Evolutionary conservation across 345 rosid species (phyloP).

Genomic region (Anacardium occidentale): DNA sequence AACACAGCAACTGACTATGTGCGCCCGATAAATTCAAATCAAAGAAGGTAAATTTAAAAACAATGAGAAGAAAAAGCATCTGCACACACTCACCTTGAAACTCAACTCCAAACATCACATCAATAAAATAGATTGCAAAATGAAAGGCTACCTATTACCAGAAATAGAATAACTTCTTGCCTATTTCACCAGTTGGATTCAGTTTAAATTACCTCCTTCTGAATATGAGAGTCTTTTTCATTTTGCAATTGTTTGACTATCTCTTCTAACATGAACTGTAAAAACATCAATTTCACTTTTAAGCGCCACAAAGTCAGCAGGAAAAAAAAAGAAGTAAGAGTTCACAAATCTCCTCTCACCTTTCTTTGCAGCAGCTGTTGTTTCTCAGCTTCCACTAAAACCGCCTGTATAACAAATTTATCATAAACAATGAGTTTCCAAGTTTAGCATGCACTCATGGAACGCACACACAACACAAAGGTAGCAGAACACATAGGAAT

Average conservation of each 20-base stretch:
- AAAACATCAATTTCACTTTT: background rate
- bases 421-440: background rate
- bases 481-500: background rate
- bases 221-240: slow-evolving; percentile 17
- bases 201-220: slow-evolving; percentile 22
- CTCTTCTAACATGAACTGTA: slow-evolving; percentile 28
- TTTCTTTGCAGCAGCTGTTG: slow-evolving; percentile 30
- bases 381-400: slow-evolving; percentile 40
- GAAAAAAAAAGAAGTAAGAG: background rate
- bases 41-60: background rate
- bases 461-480: background rate
- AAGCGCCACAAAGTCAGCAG: background rate
- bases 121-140: background rate
- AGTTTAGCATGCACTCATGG: background rate
- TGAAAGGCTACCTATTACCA: background rate
- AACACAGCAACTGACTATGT: background rate
- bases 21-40: background rate
- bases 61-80: background rate
- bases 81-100: background rate
- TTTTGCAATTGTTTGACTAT: slow-evolving; percentile 17
- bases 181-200: background rate
- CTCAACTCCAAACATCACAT: background rate
- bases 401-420: slow-evolving; percentile 30
- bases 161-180: background rate
- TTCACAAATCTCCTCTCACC: slow-evolving; percentile 32